Evolutionary conservation across 352 stramenopile species (phyloP).

Genomic region (Globisporangium paroecandrum): DNA sequence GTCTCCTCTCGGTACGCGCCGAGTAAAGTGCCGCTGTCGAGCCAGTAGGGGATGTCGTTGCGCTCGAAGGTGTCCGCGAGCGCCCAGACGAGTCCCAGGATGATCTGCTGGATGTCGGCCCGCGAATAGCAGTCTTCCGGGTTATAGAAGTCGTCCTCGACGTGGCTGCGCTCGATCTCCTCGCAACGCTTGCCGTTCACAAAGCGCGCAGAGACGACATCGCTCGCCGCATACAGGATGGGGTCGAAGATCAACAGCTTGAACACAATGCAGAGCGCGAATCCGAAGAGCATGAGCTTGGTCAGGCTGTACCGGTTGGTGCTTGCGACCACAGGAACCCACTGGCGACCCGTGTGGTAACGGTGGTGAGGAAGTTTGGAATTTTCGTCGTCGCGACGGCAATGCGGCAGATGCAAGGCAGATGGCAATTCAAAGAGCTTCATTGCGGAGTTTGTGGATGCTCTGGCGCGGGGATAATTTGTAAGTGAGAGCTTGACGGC

Average conservation of each 20-base stretch:
- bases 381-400: not conserved
- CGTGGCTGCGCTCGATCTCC: constrained; percentile 2
- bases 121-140: constrained; percentile 22
- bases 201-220: not conserved
- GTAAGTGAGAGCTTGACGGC: not conserved
- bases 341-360: not conserved
- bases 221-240: not conserved
- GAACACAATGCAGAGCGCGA: not conserved
- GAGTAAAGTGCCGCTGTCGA: constrained; percentile 28
- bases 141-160: constrained; percentile 15
- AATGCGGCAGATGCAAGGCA: not conserved
- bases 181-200: not conserved
- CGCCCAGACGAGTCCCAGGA: constrained; percentile 21
- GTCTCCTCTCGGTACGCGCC: constrained; percentile 24
- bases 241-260: not conserved
- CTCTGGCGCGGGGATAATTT: not conserved
- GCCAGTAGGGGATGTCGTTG: constrained; percentile 27
- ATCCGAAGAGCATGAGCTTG: not conserved
- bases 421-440: not conserved
- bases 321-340: not conserved
- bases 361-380: not conserved
- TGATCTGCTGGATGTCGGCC: constrained; percentile 22
- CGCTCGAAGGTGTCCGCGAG: constrained; percentile 16
- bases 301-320: not conserved
- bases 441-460: not conserved